Evolutionary conservation across 163 green algal genomes (phyloP), one percentile per base, ranked within the genome.

Genomic region (Chlorella variabilis): DNA sequence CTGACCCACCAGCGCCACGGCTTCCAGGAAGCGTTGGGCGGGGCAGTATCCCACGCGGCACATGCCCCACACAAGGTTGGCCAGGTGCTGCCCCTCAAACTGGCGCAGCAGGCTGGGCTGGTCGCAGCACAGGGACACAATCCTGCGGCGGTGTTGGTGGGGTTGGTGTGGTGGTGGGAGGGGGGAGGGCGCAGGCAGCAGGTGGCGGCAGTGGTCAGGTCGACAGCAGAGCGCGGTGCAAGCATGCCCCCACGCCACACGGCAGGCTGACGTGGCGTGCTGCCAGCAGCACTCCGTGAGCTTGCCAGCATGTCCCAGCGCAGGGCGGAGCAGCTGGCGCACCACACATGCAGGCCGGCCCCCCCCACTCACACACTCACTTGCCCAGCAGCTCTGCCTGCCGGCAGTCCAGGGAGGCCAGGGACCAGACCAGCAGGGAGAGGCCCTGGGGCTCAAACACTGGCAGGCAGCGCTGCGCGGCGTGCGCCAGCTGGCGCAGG

Each of bases 21-120:
- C 23, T 3, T 66, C 13, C 36, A 84, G 41, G 75, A 84, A 87
- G 25, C 23, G 15, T 29, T 41, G 5, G 5, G 27, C 15, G 25
- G 83, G 77, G 41, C 17, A 6, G 27, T 77, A 75, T 21, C 83
- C 83, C 27, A 33, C 31, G 33, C 59, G 41, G 42, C 77, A 79
- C 20, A 88, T 58, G 5, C 86, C 87, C 89, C 89, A 94, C 75
- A 91, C 39, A 36, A 89, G 56, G 76, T 93, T 93, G 63, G 88
- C 71, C 20, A 91, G 49, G 54, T 92, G 81, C 75, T 93, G 89
- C 17, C 87, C 41, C 74, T 89, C 86, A 77, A 90, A 90, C 27
- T 54, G 41, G 38, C 77, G 33, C 31, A 86, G 45, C 66, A 65
- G 71, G 25, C 42, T 39, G 18, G 49, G 62, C 3, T 38, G 62